Evolutionary conservation across 345 rosid genomes (phyloP), one percentile per base, ranked within the genome.

Genomic region (Salix koriyanagi): DNA sequence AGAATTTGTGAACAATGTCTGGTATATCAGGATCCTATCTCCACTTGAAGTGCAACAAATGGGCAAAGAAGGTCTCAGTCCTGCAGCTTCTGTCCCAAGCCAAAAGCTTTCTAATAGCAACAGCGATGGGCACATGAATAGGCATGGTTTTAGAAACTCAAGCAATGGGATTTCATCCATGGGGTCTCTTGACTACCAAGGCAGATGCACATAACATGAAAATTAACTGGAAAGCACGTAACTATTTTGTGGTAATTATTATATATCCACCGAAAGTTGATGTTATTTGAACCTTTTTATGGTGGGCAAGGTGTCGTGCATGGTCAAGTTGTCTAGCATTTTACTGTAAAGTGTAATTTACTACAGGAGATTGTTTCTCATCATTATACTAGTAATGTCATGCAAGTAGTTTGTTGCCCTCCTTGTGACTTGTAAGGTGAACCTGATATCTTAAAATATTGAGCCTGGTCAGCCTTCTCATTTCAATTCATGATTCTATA

Each of bases 101-200:
- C 84, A 79, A 37, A 76, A 80, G 76, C 74, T 79, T 58, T 64
- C 77, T 50, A 74, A 73, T 23, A 62, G 72, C 72, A 76, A 72
- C 68, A 19, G 73, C 42, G 79, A 80, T 30, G 81, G 75, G 23
- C 72, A 70, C 54, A 50, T 64, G 52, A 62, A 61, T 58, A 42
- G 76, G 37, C 83, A 70, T 28, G 79, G 72, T 44, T 26, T 71
- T 67, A 77, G 62, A 56, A 56, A 56, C 62, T 56, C 28, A 9
- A 58, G 62, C 62, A 58, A 58, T n/a, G 28, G 64, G 64, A 23
- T 58, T 58, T 28, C 64, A 23, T n/a, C 26, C 5, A 58, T 58
- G 28, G 64, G 64, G 15, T 58, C 64, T 23, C 64, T 58, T 23
- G 64, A 58, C 26, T 58, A 58, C 28, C 1, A 58, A 58, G 64